Evolutionary conservation across 2,329 filamentous ascomycete genomes (phyloP).

Genomic region (Aspergillus glaucus): DNA sequence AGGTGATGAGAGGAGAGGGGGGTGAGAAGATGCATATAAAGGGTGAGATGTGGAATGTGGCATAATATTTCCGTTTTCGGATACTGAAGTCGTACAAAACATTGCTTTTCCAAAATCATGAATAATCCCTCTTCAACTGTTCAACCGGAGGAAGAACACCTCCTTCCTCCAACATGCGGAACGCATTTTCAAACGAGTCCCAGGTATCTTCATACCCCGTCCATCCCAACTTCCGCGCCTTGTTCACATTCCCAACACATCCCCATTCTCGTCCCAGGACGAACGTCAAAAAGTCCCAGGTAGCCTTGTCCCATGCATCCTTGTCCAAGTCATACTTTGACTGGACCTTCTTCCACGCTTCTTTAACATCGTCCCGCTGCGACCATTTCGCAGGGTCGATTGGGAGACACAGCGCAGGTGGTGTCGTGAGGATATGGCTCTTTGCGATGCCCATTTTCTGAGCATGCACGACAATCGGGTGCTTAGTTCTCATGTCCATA

Average conservation of each 20-base stretch:
- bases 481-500: slow-evolving; percentile 11
- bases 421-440: background rate
- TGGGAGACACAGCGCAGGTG: slow-evolving; percentile 14
- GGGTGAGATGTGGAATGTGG: too few relatives aligned
- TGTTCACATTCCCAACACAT: slow-evolving; percentile 34
- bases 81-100: background rate
- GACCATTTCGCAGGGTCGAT: slow-evolving; percentile 40
- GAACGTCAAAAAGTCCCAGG: slow-evolving; percentile 41
- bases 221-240: slow-evolving; percentile 43
- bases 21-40: too few relatives aligned
- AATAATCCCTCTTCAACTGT: slow-evolving; percentile 8
- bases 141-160: slow-evolving; percentile 16
- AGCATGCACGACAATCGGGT: slow-evolving; percentile 18
- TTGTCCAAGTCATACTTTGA: slow-evolving; percentile 32
- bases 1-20: too few relatives aligned
- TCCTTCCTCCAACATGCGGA: slow-evolving; percentile 24
- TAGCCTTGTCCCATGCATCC: slow-evolving; percentile 38
- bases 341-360: slow-evolving; percentile 33
- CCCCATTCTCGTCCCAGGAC: slow-evolving; percentile 34
- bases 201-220: slow-evolving; percentile 36
- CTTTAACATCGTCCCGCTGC: slow-evolving; percentile 30
- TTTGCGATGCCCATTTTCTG: slow-evolving; percentile 15
- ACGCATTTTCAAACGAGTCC: slow-evolving; percentile 32
- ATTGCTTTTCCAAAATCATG: background rate
- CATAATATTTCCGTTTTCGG: background rate